phyloP scores from a whole-genome alignment of 192 early-diverging fungal species.

The Martensiomyces pterosporus region DNA sequence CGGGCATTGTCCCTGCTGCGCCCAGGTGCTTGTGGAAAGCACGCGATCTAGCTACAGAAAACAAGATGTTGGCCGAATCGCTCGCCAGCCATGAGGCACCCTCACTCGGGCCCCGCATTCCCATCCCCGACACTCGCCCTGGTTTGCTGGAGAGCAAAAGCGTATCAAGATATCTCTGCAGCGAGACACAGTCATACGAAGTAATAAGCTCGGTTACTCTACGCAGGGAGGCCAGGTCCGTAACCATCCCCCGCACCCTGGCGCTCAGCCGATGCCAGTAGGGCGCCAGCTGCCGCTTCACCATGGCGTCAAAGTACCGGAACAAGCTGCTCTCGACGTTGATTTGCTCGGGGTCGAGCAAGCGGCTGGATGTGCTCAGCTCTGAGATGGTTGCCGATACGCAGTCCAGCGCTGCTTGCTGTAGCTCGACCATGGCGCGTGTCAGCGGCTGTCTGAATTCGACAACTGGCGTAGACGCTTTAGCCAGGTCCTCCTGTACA shows the following conservation, averaged over 20 bases:
- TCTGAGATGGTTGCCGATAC: conserved; percentile 75
- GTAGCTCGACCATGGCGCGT: conserved; percentile 75
- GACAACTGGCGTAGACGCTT: conserved; percentile 55
- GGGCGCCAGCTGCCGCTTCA: conserved; percentile 74
- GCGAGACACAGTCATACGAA: conserved; percentile 83
- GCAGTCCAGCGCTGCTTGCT: conserved; percentile 80
- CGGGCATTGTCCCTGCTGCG: conserved; percentile 11
- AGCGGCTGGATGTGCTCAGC: conserved; percentile 58
- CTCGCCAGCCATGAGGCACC: conserved; percentile 76
- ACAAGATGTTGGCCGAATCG: conserved; percentile 82
- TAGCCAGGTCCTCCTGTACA: conserved; percentile 51
- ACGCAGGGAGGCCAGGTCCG: conserved; percentile 70
- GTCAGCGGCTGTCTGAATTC: conserved; percentile 79
- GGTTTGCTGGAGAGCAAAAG: conserved; percentile 63
- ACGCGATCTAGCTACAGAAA: conserved; percentile 55
- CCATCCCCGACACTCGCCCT: conserved; percentile 30
- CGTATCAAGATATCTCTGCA: conserved; percentile 82
- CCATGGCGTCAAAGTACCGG: conserved; percentile 75
- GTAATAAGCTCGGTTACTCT: conserved; percentile 71
- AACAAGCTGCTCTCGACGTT: conserved; percentile 85
- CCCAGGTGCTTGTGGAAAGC: conserved; percentile 45
- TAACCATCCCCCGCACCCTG: conserved; percentile 70
- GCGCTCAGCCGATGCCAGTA: conserved; percentile 80
- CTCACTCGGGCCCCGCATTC: conserved; percentile 22
- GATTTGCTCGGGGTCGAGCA: conserved; percentile 76